A percentile compares a stretch with the other conserved stretches of the same genome.
Evolutionary conservation across 306 rosid genomes (phyloP).

Genomic region (Morella rubra): DNA sequence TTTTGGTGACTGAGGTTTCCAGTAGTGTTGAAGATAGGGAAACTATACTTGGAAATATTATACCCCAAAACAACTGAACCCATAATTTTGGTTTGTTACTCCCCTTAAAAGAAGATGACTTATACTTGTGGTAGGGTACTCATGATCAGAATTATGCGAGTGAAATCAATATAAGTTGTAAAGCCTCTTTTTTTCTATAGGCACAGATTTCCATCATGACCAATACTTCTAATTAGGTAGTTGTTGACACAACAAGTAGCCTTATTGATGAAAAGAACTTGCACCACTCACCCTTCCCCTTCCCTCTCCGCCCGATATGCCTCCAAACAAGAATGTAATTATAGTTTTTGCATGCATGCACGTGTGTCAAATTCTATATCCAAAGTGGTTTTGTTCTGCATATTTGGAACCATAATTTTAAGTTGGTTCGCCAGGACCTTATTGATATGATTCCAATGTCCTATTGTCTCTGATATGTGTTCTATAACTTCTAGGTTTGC

Average conservation of each 20-base stretch:
- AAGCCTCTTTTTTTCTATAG: not conserved
- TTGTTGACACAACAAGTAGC: not conserved
- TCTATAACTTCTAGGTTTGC: conserved; percentile 65
- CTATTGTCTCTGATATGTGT: conserved; percentile 22
- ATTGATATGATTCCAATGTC: not conserved
- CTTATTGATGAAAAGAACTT: not conserved
- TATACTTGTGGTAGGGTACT: not conserved
- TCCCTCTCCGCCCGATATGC: not conserved
- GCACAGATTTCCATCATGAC: not conserved
- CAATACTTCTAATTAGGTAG: not conserved
- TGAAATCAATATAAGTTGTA: not conserved
- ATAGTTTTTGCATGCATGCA: not conserved
- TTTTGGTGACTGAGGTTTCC: not conserved
- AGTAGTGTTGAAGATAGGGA: not conserved
- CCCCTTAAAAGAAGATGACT: not conserved
- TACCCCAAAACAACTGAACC: not conserved
- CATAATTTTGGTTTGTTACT: not conserved
- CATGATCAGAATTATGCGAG: not conserved
- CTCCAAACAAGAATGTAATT: not conserved
- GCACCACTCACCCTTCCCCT: not conserved
- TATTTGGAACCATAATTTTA: not conserved
- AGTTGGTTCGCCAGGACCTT: conserved; percentile 10
- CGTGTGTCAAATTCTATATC: not conserved
- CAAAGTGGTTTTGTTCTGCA: not conserved
- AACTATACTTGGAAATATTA: not conserved